Base-by-base conservation (phyloP, 352 stramenopile species). In the Phytophthora agathidicida region DNA sequence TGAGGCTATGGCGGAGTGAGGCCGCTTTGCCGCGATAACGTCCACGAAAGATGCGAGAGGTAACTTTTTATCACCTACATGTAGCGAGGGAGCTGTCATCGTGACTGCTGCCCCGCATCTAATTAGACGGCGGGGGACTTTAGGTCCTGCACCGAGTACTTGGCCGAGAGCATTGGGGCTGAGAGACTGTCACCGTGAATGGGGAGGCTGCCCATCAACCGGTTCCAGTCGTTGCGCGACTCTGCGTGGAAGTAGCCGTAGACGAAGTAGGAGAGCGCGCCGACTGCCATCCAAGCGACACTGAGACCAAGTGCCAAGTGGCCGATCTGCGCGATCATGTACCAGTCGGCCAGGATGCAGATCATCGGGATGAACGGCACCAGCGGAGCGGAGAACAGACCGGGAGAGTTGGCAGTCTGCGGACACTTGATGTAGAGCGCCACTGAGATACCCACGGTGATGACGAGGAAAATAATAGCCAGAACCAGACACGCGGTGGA, bases 1-100 rank as follows among this genome's bases (percentile, higher is more conserved):
- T 93, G 57, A 93, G 77, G 58, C 91, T 93, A 61, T 93, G 83
- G n/a, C 73, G 70, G 23, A 93, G 63, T 14, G 81, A 83, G 27
- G 83, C 80, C 33, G 57, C 35, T 82, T 67, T 48, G 83, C 62
- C 7, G 31, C 60, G 14, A 93, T 62, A 24, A 89, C 73, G 38
- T 85, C 73, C 24, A 86, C 68, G 37, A 93, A 75, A 3, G 73
- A 75, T 14, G 77, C 64, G 44, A 93, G 67, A n/a, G n/a, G n/a
- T n/a, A n/a, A n/a, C n/a, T n/a, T n/a, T n/a, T n/a, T n/a, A n/a
- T n/a, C n/a, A n/a, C n/a, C n/a, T n/a, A n/a, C n/a, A n/a, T n/a
- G n/a, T 47, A 54, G 27, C 32, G 49, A 53, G 58, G 49, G 41
- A 51, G 58, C 28, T 26, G 42, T 54, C 26, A 46, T 17, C 22